Conservation (phyloP, 257 asterid genomes). For the Solanum habrochaites region DNA sequence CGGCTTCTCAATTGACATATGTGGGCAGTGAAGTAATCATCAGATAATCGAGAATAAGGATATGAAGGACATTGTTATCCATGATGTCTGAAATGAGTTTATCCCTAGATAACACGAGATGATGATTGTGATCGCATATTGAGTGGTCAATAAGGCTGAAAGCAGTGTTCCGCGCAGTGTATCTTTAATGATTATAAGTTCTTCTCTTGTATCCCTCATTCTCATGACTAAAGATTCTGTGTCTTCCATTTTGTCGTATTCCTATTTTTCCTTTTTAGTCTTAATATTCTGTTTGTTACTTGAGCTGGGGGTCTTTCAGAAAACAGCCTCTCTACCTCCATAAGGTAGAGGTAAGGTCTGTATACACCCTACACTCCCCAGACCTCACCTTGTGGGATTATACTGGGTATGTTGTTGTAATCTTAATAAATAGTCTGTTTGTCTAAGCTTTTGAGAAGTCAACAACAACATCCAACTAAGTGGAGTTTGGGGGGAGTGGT, state of each 20-base stretch:
- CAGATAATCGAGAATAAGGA: conserved; percentile 60
- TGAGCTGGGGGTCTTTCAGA: neutral
- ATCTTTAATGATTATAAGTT: conserved; percentile 93
- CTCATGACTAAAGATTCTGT: neutral
- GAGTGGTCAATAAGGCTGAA: conserved; percentile 81
- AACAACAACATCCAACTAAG: neutral
- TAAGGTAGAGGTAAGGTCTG: neutral
- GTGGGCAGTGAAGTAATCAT: conserved; percentile 71
- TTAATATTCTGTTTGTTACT: neutral
- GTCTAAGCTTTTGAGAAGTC: neutral
- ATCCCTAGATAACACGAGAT: conserved; percentile 63
- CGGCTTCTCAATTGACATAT: conserved; percentile 63
- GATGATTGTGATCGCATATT: conserved; percentile 65
- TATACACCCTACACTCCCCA: neutral
- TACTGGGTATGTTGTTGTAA: neutral
- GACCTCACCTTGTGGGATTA: neutral
- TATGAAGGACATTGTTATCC: conserved; percentile 67
- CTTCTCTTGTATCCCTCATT: neutral
- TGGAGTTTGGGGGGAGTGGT: neutral
- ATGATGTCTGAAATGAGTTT: conserved; percentile 85
- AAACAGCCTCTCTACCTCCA: neutral
- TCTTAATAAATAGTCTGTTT: neutral
- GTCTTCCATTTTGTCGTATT: neutral
- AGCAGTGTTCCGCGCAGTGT: conserved; percentile 89
- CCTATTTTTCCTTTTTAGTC: neutral